phyloP scores from a whole-genome alignment of 2,329 filamentous ascomycete species.

The Plectosphaerella cucumerina region DNA sequence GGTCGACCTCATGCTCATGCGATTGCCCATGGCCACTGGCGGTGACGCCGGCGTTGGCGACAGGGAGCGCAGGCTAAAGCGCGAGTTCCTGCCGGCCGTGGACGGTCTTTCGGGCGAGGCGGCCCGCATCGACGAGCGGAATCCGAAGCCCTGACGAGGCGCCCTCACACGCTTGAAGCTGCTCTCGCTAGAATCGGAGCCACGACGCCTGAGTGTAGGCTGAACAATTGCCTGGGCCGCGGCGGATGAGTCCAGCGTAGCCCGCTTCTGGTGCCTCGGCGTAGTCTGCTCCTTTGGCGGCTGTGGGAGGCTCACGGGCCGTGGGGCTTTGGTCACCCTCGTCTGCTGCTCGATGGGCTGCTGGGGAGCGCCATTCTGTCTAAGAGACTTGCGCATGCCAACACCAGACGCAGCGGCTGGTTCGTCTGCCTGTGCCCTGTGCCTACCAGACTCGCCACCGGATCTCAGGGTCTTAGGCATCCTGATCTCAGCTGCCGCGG shows the following conservation, averaged over 20 bases:
- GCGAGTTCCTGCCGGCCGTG: constrained; percentile 21
- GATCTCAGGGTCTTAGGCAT: constrained; percentile 21
- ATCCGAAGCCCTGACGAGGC: constrained; percentile 45
- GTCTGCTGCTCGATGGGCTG: background rate
- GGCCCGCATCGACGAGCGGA: constrained; percentile 71
- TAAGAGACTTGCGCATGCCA: constrained; percentile 25
- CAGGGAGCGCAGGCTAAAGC: constrained; percentile 65
- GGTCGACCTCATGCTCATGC: constrained; percentile 34
- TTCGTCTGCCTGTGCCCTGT: background rate
- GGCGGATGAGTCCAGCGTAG: constrained; percentile 5
- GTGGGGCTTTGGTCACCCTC: background rate
- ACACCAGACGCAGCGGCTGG: background rate
- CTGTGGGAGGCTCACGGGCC: constrained; percentile 7
- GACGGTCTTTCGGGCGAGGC: constrained; percentile 28
- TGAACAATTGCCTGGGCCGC: constrained; percentile 15
- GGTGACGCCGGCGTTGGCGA: constrained; percentile 58
- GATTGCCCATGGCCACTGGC: constrained; percentile 33
- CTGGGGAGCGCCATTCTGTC: constrained; percentile 8
- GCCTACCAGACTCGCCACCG: background rate
- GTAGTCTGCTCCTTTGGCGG: background rate
- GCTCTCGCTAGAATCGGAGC: constrained; percentile 69
- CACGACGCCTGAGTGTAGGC: constrained; percentile 43
- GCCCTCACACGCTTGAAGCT: constrained; percentile 70
- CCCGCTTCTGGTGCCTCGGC: background rate
- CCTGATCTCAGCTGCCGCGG: constrained; percentile 3